Base-by-base conservation (phyloP, 140 eudicot species). In the Stevia rebaudiana region DNA sequence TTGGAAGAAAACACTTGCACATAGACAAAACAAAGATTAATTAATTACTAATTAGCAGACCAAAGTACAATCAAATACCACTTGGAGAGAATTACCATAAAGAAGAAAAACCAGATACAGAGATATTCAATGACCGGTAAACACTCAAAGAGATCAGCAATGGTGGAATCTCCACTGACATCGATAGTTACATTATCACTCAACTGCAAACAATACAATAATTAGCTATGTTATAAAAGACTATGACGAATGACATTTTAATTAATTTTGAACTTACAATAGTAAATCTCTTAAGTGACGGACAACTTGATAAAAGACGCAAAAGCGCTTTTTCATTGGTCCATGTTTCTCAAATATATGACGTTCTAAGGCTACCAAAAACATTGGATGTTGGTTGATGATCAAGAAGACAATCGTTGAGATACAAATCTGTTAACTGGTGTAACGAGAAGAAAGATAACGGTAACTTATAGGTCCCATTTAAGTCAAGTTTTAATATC, bases 231-330 rank as follows among this genome's bases (percentile, higher is more conserved):
- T 23, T 51, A 40, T 25, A 33, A 54, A 55, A 25, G 28, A 17
- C 4, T 6, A 28, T 17, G 56, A 24, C 10, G 15, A 15, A 24
- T 12, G 24, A 25, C 21, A 25, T 15, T 39, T 11, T 52, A n/a
- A 67, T 17, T 21, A 39, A 40, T 13, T 5, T 10, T 4, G 41
- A 55, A 54, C 65, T 53, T 68, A 52, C 63, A 59, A 77, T 47
- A 31, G 53, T 15, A 23, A 65, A 1, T 22, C 37, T 65, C 31
- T 68, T 68, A 28, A 68, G 73, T 6, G 25, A 3, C 6, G 65
- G 73, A 53, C 78, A 77, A 0, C 40, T 37, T 33, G 78, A 73
- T 28, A 78, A 68, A 42, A 81, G 74, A 61, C 47, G 36, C 23
- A 54, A 0, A 54, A 68, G 73, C 2, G 40, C 24, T 40, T 11